These are phyloP conservation scores for Sergeia podlipaevii DNA, from an alignment of 208 protist genomes.

Conservation along the genomic window DNA sequence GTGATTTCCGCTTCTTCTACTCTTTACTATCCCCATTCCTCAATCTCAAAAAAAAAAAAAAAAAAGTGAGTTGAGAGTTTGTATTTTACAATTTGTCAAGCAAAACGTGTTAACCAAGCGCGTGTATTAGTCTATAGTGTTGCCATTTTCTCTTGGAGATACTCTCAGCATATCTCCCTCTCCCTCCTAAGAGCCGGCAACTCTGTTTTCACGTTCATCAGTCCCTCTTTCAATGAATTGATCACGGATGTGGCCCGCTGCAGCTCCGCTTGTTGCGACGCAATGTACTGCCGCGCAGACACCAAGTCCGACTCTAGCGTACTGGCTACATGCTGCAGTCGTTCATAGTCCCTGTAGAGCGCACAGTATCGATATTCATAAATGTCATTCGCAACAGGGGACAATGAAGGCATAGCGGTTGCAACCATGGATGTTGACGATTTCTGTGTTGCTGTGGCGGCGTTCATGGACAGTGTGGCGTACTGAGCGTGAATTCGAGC, in stretches of 20 bases:
- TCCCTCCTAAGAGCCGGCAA: constrained; percentile 32
- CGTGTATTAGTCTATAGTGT: no score
- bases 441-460: not conserved
- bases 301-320: constrained; percentile 8
- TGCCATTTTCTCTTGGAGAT: no score
- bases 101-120: constrained; percentile 1
- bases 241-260: constrained; percentile 31
- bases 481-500: no score
- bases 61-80: not conserved
- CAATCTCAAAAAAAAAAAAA: not conserved
- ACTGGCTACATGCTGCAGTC: constrained; percentile 5
- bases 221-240: constrained; percentile 42
- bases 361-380: constrained; percentile 11
- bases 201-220: constrained; percentile 35
- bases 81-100: not conserved
- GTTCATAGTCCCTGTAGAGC: constrained; percentile 4
- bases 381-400: not conserved
- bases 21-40: no score
- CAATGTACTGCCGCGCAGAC: not conserved
- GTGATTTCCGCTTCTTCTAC: no score
- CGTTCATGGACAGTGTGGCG: no score
- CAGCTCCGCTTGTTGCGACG: constrained; percentile 26
- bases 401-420: not conserved
- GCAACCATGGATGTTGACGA: not conserved
- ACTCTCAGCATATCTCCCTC: no score